Conservation (phyloP, 2,329 filamentous ascomycete genomes). For the Talaromyces piceae region DNA sequence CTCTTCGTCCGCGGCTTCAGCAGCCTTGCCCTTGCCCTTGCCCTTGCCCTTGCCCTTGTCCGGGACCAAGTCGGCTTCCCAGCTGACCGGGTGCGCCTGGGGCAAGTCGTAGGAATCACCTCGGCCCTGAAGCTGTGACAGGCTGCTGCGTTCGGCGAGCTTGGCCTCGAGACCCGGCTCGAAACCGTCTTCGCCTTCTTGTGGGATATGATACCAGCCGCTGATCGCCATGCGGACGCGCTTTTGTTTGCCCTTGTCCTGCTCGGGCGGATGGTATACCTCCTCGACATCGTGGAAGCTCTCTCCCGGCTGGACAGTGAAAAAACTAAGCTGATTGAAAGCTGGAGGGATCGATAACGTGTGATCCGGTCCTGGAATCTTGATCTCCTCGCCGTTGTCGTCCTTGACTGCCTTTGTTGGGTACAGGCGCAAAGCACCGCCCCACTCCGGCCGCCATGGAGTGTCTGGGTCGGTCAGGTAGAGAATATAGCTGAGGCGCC, state of each 20-base stretch:
- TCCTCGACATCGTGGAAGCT: constrained; percentile 99
- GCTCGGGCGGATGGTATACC: constrained; percentile 66
- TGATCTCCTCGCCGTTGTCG: constrained; percentile 65
- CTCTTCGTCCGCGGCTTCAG: constrained; percentile 47
- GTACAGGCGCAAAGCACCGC: constrained; percentile 82
- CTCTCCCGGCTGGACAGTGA: constrained; percentile 94
- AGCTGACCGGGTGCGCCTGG: constrained; percentile 50
- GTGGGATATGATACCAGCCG: constrained; percentile 98
- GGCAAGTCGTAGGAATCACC: constrained; percentile 84
- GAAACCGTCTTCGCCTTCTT: constrained; percentile 86
- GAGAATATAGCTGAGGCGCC: constrained; percentile 92
- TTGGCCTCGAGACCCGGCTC: constrained; percentile 81
- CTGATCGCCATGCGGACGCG: constrained; percentile 90
- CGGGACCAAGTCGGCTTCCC: constrained; percentile 31
- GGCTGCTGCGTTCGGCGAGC: constrained; percentile 78
- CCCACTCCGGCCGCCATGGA: constrained; percentile 87
- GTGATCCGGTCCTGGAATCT: constrained; percentile 71
- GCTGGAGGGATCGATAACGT: constrained; percentile 81
- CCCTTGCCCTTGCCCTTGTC: constrained; percentile 27
- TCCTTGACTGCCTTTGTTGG: constrained; percentile 61
- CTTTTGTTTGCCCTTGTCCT: constrained; percentile 52
- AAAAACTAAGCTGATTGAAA: constrained; percentile 97
- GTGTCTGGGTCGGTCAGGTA: constrained; percentile 90
- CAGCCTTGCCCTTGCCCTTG: constrained; percentile 31
- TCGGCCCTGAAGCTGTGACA: constrained; percentile 88